Evolutionary conservation across 192 early-diverging fungal species (phyloP).

Genomic region (Coemansia sp.): DNA sequence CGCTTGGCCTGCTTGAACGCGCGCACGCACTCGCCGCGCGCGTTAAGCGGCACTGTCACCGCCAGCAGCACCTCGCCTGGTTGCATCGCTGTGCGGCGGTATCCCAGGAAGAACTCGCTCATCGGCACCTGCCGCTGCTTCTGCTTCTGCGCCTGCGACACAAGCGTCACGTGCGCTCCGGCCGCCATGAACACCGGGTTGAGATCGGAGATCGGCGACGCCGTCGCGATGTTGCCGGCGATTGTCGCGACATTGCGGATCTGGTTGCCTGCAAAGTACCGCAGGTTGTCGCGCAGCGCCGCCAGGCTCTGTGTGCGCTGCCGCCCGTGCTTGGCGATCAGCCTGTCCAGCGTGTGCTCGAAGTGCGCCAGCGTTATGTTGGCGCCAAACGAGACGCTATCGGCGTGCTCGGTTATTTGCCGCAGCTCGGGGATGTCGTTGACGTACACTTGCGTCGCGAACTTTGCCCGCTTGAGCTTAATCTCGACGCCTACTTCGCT

Average conservation of each 20-base stretch:
- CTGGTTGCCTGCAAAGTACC: slow-evolving; percentile 82
- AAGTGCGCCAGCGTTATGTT: slow-evolving; percentile 66
- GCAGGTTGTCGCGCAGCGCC: slow-evolving; percentile 70
- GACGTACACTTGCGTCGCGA: slow-evolving; percentile 63
- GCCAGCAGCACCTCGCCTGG: slow-evolving; percentile 64
- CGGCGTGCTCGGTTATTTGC: slow-evolving; percentile 32
- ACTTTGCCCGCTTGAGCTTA: slow-evolving; percentile 69
- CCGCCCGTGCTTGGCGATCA: slow-evolving; percentile 17
- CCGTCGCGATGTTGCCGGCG: slow-evolving; percentile 84
- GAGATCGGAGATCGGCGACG: slow-evolving; percentile 86
- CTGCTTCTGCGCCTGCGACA: slow-evolving; percentile 19
- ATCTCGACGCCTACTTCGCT: slow-evolving; percentile 80
- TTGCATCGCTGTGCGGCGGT: slow-evolving; percentile 72
- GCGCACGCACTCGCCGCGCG: slow-evolving; percentile 58
- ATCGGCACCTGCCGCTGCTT: slow-evolving; percentile 57
- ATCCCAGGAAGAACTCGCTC: slow-evolving; percentile 77
- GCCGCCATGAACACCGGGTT: slow-evolving; percentile 82
- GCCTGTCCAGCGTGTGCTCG: slow-evolving; percentile 18
- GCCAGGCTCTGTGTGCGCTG: slow-evolving; percentile 58
- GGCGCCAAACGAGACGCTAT: slow-evolving; percentile 61
- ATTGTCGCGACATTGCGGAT: slow-evolving; percentile 84
- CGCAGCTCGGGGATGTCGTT: slow-evolving; percentile 71
- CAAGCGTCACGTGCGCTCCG: slow-evolving; percentile 54
- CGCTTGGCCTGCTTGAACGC: slow-evolving; percentile 88
- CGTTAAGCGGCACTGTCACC: slow-evolving; percentile 68